Evolutionary conservation across 352 stramenopile genomes (phyloP), one percentile per base, ranked within the genome.

Genomic region (Peronosclerospora sorghi): DNA sequence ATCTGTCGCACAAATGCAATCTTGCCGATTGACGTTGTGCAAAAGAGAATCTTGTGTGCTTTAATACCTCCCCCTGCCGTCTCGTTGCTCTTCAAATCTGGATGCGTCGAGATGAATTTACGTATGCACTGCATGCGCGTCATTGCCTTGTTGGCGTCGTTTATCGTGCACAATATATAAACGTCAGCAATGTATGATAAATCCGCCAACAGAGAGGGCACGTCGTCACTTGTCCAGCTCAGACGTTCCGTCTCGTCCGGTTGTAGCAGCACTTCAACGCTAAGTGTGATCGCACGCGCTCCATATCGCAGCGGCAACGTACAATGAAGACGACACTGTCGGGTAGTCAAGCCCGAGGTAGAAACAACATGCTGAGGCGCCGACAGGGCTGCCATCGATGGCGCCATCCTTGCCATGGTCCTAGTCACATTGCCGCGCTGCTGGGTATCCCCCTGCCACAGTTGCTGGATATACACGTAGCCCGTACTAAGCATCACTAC

Each of bases 1-100:
- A 92, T 67, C 59, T 92, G 80, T n/a, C 80, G 77, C 48, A 92
- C 77, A 36, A 92, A 86, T 13, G 80, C 80, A 45, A 89, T 72
- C 24, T 88, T 85, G 45, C 80, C 80, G 39, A 86, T 59, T 18
- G 45, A 48, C 8, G 77, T 86, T 26, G 78, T 79, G 61, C 77
- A 89, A 36, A 87, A 92, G 35, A 92, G 64, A n/a, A 92, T 57
- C 37, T 77, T 80, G 63, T 92, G 77, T 8, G 59, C 24, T 43
- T 73, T 62, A 19, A 92, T 30, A 3, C 56, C 53, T n/a, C 45
- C 48, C 15, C 12, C n/a, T 4, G 32, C 19, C 23, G 35, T 30
- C n/a, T 54, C 48, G 24, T 48, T 54, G 29, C 44, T 59, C 21
- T 68, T 61, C 13, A 56, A 57, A 15, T 59, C 56, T 0, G 59